phyloP scores from a whole-genome alignment of 1,284 basidiomycete species.

The Anthracocystis setariae region DNA sequence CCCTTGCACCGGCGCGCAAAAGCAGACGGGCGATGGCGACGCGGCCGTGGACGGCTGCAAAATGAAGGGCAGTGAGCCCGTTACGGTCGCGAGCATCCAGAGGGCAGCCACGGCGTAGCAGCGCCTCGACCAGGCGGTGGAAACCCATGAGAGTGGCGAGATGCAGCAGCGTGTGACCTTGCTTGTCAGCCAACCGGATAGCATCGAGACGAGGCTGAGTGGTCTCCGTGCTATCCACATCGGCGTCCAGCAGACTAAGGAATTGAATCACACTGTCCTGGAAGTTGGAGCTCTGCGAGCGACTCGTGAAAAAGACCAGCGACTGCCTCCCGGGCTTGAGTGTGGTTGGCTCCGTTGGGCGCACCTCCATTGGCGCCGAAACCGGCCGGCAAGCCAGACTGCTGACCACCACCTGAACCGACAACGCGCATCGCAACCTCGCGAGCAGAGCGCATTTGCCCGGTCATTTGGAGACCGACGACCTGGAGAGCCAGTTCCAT shows the following conservation, averaged over 20 bases:
- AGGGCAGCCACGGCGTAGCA: constrained; percentile 80
- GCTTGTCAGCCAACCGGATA: constrained; percentile 69
- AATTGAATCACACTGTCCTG: constrained; percentile 83
- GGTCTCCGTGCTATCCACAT: constrained; percentile 29
- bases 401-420: constrained; percentile 54
- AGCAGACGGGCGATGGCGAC: constrained; percentile 77
- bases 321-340: constrained; percentile 39
- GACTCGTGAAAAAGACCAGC: constrained; percentile 50
- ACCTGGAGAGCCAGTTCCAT: constrained; percentile 96
- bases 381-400: constrained; percentile 28
- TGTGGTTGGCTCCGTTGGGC: constrained; percentile 19
- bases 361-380: constrained; percentile 15
- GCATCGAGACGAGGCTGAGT: constrained; percentile 47
- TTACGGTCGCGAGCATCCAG: constrained; percentile 86
- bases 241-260: constrained; percentile 76
- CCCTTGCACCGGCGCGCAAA: constrained; percentile 80
- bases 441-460: constrained; percentile 89
- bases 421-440: constrained; percentile 77
- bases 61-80: constrained; percentile 89
- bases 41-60: constrained; percentile 79
- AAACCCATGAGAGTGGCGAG: constrained; percentile 85
- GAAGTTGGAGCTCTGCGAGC: constrained; percentile 71
- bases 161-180: constrained; percentile 75
- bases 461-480: constrained; percentile 94
- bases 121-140: constrained; percentile 76